Base-by-base conservation (phyloP, 805 yeast genomes). In the Schwanniomyces polymorphus region DNA sequence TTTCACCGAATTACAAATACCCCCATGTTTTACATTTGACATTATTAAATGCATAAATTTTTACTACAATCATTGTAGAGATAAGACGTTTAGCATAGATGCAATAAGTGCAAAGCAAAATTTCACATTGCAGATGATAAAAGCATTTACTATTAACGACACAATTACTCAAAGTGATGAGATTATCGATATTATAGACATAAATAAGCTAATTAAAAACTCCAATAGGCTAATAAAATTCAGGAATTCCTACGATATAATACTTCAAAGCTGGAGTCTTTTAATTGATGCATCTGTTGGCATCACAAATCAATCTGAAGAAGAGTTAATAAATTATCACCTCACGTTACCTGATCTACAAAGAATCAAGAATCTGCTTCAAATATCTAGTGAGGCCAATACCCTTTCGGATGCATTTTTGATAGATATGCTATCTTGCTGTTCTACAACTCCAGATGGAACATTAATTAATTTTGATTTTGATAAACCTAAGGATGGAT, bases 371-470 rank as follows among this genome's bases (percentile, higher is more conserved):
- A 43, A 51, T 1, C 43, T 58, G 17, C 52, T 72, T n/a, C 75
- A 68, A 27, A 59, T 55, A 18, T 51, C 47, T 27, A 43, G 49
- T 14, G 46, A 48, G 7, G 44, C 53, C 1, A 52, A 51, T 16
- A 27, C 51, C 2, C 52, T 72, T 17, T 52, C 61, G 12, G 76
- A 72, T 43, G 43, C 63, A 7, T 53, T 70, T 6, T 57, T 73
- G 29, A 73, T 73, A 6, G 77, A 73, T 45, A 73, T 73, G 78
- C 54, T 73, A 9, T 64, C 75, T 34, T 67, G 75, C 29, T 58
- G 69, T 34, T 41, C 61, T 5, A 57, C 63, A 9, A 65, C 60
- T 34, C 47, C 60, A 1, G 52, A 56, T 8, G 76, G 73, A 1
- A 54, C 57, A 6, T 29, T 64, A 4, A 49, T 61, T 18, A 69